A percentile compares a stretch with the other conserved stretches of the same genome.
Conservation (phyloP, 164 flowering plant genomes). For the Tetracentron sinense region DNA sequence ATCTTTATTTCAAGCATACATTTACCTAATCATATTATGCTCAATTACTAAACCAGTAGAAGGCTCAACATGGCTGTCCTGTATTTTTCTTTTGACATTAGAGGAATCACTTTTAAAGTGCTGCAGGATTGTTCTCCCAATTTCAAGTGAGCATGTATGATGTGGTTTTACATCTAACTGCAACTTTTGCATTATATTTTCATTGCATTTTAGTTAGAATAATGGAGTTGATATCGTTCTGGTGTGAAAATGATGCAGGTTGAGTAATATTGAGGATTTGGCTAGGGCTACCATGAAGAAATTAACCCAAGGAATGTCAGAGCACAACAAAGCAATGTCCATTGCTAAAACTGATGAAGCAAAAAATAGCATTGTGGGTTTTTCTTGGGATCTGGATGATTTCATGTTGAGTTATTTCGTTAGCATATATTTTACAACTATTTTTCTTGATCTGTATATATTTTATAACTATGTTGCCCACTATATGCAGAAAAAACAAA, state of each 20-base stretch:
- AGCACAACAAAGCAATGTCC: constrained; percentile 76
- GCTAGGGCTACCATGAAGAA: constrained; percentile 76
- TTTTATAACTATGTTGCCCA: constrained; percentile 6
- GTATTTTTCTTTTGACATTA: too few relatives aligned
- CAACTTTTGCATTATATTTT: neutral
- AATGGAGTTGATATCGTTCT: constrained; percentile 1
- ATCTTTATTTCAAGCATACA: too few relatives aligned
- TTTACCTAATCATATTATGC: too few relatives aligned
- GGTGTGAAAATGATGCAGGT: constrained; percentile 37
- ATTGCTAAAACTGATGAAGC: constrained; percentile 83
- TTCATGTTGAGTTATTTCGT: constrained; percentile 1
- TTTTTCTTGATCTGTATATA: too few relatives aligned
- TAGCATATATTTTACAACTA: constrained; percentile 9
- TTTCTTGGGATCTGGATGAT: neutral
- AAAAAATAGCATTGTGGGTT: constrained; percentile 68
- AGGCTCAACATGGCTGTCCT: too few relatives aligned
- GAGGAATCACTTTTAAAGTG: neutral
- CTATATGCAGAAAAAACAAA: constrained; percentile 63
- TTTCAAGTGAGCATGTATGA: neutral
- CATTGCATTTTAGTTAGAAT: neutral
- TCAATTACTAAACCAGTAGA: too few relatives aligned
- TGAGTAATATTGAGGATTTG: constrained; percentile 74
- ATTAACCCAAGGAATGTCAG: constrained; percentile 85
- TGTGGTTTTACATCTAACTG: neutral
- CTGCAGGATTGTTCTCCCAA: neutral